These are phyloP conservation scores for Pulveroboletus ravenelii DNA, from an alignment of 768 basidiomycete species.

Conservation along the genomic window DNA sequence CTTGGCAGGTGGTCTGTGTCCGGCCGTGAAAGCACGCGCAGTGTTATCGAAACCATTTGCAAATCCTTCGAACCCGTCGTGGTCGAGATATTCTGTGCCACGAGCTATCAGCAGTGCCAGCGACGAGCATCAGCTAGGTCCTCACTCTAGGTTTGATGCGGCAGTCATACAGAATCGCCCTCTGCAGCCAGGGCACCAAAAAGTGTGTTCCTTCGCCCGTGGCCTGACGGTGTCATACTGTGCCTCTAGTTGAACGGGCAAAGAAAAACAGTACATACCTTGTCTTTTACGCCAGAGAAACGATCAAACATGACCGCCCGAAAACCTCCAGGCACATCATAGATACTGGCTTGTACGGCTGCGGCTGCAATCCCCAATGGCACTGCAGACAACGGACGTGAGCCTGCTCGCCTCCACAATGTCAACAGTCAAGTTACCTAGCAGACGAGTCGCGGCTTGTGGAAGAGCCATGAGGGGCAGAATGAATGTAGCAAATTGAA, in stretches of 20 bases:
- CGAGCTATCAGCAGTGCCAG: slow-evolving; percentile 2
- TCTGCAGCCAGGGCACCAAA: slow-evolving; percentile 91
- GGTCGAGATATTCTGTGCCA: slow-evolving; percentile 86
- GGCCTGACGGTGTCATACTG: slow-evolving; percentile 47
- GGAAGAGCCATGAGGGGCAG: slow-evolving; percentile 44
- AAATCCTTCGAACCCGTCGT: slow-evolving; percentile 98
- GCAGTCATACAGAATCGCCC: slow-evolving; percentile 95
- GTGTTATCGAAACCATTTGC: slow-evolving; percentile 97
- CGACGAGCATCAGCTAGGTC: slow-evolving; percentile 2
- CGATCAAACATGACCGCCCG: slow-evolving; percentile 98
- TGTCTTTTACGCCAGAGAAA: slow-evolving; percentile 84
- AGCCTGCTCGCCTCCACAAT: slow-evolving; percentile 4
- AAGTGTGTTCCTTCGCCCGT: slow-evolving; percentile 94
- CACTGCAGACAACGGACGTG: slow-evolving; percentile 15
- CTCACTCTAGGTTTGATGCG: slow-evolving; percentile 92
- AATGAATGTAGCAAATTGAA: not conserved
- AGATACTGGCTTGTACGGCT: slow-evolving; percentile 47
- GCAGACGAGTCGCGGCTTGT: slow-evolving; percentile 43
- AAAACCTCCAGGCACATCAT: slow-evolving; percentile 85
- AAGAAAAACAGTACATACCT: slow-evolving; percentile 41
- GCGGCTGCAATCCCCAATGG: slow-evolving; percentile 40
- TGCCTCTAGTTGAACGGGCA: too few species aligned
- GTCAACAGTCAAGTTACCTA: slow-evolving; percentile 35
- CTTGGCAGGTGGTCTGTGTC: slow-evolving; percentile 82
- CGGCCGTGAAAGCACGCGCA: slow-evolving; percentile 92